These are phyloP conservation scores for Penicillium sp. DNA, from an alignment of 2,329 filamentous ascomycete genomes.

Conservation along the genomic window DNA sequence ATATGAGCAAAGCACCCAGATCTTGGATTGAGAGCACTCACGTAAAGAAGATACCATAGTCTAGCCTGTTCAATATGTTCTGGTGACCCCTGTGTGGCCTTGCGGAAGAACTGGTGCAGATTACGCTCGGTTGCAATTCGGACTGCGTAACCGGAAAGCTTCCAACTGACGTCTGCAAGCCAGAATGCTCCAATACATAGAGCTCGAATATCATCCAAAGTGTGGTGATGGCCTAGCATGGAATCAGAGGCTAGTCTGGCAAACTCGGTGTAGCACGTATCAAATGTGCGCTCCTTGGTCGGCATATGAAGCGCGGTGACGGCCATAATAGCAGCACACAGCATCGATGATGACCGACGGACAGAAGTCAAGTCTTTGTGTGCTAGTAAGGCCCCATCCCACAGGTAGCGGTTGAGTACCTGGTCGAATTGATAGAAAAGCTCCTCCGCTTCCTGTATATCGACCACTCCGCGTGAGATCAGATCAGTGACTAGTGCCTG, in stretches of 20 bases:
- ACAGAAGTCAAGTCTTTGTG: conserved; percentile 48
- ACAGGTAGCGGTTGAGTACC: conserved; percentile 41
- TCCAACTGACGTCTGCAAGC: conserved; percentile 54
- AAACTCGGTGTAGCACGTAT: conserved; percentile 52
- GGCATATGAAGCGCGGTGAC: conserved; percentile 52
- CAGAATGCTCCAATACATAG: conserved; percentile 55
- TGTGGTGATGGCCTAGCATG: conserved; percentile 52
- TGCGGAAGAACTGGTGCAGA: conserved; percentile 43
- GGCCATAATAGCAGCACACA: conserved; percentile 45
- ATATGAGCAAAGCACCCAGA: conserved; percentile 13
- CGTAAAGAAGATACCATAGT: conserved; percentile 44
- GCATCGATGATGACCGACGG: conserved; percentile 46
- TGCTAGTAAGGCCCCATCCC: conserved; percentile 45
- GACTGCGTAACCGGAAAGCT: conserved; percentile 42
- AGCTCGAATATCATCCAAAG: conserved; percentile 51
- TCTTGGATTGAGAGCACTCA: conserved; percentile 22
- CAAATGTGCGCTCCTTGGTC: conserved; percentile 45
- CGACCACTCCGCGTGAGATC: conserved; percentile 49
- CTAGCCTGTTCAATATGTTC: conserved; percentile 39
- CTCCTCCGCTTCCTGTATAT: conserved; percentile 43
- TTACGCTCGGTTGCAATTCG: conserved; percentile 45
- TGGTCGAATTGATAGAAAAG: conserved; percentile 41
- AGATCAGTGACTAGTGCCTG: conserved; percentile 46
- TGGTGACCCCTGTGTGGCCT: conserved; percentile 37
- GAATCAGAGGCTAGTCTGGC: conserved; percentile 51